phyloP scores from a whole-genome alignment of 306 rosid species.

The Calophaca sinica region DNA sequence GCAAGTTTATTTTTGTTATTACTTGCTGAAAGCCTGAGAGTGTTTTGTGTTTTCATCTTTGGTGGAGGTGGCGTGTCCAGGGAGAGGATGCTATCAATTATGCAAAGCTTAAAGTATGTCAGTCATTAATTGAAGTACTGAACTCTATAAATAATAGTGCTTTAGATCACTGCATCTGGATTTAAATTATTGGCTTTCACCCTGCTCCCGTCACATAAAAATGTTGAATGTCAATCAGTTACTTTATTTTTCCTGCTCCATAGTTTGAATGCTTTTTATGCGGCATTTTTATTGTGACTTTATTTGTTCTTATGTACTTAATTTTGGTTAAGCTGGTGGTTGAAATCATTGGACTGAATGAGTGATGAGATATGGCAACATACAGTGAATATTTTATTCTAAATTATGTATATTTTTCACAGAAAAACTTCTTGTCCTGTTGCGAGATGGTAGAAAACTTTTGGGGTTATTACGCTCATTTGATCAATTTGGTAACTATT shows the following conservation, averaged over 20 bases:
- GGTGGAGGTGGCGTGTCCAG: neutral
- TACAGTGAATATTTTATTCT: neutral
- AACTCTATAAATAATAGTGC: neutral
- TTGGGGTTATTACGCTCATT: conserved; percentile 86
- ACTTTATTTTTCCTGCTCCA: neutral
- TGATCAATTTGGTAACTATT: conserved; percentile 79
- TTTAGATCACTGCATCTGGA: conserved; percentile 22
- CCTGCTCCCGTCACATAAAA: neutral
- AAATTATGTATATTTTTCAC: conserved; percentile 38
- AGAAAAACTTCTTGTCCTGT: conserved; percentile 89
- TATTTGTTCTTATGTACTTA: conserved; percentile 11
- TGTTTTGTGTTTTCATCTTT: neutral
- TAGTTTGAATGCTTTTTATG: conserved; percentile 7
- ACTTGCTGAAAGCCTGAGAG: neutral
- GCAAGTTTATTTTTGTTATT: neutral
- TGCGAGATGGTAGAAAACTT: conserved; percentile 89
- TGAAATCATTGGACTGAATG: conserved; percentile 33
- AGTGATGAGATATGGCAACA: conserved; percentile 20
- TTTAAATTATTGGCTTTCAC: neutral
- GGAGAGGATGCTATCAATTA: neutral
- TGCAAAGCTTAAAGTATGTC: neutral
- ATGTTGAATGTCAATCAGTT: conserved; percentile 14
- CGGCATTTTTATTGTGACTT: neutral
- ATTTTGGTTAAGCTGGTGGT: neutral
- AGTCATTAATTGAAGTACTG: conserved; percentile 4